Evolutionary conservation across 2,329 filamentous ascomycete species (phyloP).

Genomic region (Aspergillus pseudoviridinutans): DNA sequence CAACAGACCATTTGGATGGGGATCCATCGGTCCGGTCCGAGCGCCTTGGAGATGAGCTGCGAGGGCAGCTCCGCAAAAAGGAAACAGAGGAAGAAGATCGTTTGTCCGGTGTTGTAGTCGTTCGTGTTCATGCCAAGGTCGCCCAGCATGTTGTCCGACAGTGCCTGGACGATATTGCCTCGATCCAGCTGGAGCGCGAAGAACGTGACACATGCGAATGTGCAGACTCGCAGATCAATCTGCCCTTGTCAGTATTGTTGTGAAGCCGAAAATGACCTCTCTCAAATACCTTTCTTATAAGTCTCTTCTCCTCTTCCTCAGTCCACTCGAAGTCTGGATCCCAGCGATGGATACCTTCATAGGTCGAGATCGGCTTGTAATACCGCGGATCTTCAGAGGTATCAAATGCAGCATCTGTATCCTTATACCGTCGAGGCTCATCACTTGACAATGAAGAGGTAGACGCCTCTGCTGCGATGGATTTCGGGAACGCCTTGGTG

Average conservation of each 20-base stretch:
- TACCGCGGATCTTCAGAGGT: constrained; percentile 31
- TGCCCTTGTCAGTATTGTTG: constrained; percentile 6
- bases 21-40: constrained; percentile 59
- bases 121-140: constrained; percentile 48
- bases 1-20: constrained; percentile 56
- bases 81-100: constrained; percentile 35
- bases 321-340: constrained; percentile 46
- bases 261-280: background rate
- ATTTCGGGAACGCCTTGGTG: constrained; percentile 7
- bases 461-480: constrained; percentile 7
- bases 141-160: constrained; percentile 58
- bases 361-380: constrained; percentile 38
- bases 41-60: constrained; percentile 56
- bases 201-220: constrained; percentile 55
- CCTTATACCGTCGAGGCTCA: constrained; percentile 2
- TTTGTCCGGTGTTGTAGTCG: constrained; percentile 43
- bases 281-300: constrained; percentile 33
- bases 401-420: constrained; percentile 31
- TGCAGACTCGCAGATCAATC: constrained; percentile 42
- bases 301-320: constrained; percentile 39
- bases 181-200: constrained; percentile 62
- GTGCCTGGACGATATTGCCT: constrained; percentile 58
- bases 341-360: constrained; percentile 49
- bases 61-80: constrained; percentile 56
- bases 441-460: constrained; percentile 10